Percentiles rank a stretch among this genome's conserved stretches.
phyloP scores from a whole-genome alignment of 768 basidiomycete genomes.

The Lactarius sanguifluus region DNA sequence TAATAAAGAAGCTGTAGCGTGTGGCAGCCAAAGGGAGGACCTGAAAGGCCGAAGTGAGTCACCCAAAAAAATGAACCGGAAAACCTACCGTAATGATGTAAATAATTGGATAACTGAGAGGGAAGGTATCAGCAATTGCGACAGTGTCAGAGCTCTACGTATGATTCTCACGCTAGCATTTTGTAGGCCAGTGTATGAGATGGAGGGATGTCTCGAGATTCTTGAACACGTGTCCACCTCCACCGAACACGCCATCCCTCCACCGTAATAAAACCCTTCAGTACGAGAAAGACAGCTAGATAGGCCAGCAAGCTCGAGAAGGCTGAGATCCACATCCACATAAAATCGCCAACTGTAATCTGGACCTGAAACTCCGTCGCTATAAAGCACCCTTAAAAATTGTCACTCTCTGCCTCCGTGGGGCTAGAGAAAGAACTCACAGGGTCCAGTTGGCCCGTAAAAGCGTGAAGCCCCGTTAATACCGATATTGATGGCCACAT shows the following conservation, averaged over 20 bases:
- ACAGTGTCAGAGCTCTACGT: not conserved
- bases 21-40: slow-evolving; percentile 45
- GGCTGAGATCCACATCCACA: slow-evolving; percentile 54
- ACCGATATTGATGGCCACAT: slow-evolving; percentile 42
- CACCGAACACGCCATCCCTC: slow-evolving; percentile 35
- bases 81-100: slow-evolving; percentile 41
- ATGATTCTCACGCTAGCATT: slow-evolving; percentile 48
- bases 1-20: slow-evolving; percentile 41
- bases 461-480: slow-evolving; percentile 38
- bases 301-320: slow-evolving; percentile 46
- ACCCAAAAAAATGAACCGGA: not conserved
- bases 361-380: slow-evolving; percentile 37
- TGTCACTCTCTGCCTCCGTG: not conserved
- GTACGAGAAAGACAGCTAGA: slow-evolving; percentile 44
- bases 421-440: slow-evolving; percentile 33
- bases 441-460: slow-evolving; percentile 46
- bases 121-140: slow-evolving; percentile 12
- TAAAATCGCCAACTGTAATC: slow-evolving; percentile 48
- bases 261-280: slow-evolving; percentile 41
- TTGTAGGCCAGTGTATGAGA: slow-evolving; percentile 41
- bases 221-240: slow-evolving; percentile 24
- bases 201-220: slow-evolving; percentile 1
- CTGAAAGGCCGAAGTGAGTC: slow-evolving; percentile 16
- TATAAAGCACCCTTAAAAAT: slow-evolving; percentile 54
- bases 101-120: slow-evolving; percentile 45